A percentile compares a stretch with the other conserved stretches of the same genome.
Conservation (phyloP, 2,329 filamentous ascomycete species). For the Sporothrix inflata region DNA sequence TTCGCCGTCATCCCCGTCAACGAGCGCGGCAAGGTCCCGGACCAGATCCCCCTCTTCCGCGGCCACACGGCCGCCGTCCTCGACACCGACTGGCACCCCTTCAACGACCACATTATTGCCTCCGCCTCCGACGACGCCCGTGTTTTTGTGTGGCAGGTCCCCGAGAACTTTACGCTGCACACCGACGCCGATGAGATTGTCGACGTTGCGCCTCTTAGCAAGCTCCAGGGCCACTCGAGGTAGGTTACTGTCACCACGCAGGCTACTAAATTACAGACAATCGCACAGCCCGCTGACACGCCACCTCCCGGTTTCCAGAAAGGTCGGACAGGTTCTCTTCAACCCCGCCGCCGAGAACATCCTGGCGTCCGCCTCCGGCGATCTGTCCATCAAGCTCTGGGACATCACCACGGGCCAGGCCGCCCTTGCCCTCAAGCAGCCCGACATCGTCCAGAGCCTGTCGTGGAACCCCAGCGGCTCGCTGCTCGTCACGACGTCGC, state of each 20-base stretch:
- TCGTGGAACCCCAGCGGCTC: conserved; percentile 93
- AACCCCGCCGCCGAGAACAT: conserved; percentile 96
- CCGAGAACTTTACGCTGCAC: conserved; percentile 80
- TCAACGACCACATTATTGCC: conserved; percentile 90
- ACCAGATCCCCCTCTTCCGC: conserved; percentile 91
- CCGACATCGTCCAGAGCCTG: conserved; percentile 90
- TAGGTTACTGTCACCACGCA: conserved; percentile 44
- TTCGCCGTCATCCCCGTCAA: conserved; percentile 93
- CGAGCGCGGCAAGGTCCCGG: conserved; percentile 88
- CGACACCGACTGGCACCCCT: conserved; percentile 98
- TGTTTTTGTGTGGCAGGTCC: conserved; percentile 95
- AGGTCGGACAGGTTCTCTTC: conserved; percentile 97
- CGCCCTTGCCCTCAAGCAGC: conserved; percentile 77
- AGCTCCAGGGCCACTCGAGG: conserved; percentile 85
- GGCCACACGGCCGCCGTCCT: conserved; percentile 94
- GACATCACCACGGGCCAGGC: conserved; percentile 80
- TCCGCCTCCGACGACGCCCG: conserved; percentile 97
- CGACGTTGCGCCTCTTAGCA: conserved; percentile 79
- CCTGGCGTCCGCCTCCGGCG: conserved; percentile 90
- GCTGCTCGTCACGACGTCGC: conserved; percentile 86
- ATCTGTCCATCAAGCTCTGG: conserved; percentile 95
- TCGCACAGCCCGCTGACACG: background rate
- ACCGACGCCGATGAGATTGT: conserved; percentile 82
- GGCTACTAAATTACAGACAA: too few species aligned
- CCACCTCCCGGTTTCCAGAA: conserved; percentile 58